phyloP scores from a whole-genome alignment of 306 rosid species.

The Lagenaria siceraria region DNA sequence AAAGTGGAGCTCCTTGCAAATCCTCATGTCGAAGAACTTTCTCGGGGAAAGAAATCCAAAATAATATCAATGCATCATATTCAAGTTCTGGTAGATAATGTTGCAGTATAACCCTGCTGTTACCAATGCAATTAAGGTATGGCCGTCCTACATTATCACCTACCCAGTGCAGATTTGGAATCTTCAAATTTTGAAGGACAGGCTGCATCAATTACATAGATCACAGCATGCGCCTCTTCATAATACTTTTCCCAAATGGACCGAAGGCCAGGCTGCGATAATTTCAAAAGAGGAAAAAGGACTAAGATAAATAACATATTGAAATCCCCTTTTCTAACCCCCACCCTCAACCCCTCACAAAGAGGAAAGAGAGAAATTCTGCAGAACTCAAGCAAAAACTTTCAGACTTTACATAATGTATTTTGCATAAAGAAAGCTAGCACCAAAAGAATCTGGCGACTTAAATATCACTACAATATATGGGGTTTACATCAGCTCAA shows the following conservation, averaged over 20 bases:
- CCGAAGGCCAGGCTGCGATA: slow-evolving; percentile 83
- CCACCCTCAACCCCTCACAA: not conserved
- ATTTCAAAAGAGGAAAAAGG: not conserved
- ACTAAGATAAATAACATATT: not conserved
- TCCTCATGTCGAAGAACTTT: slow-evolving; percentile 94
- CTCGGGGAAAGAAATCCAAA: slow-evolving; percentile 41
- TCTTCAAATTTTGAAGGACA: slow-evolving; percentile 85
- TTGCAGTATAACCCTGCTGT: not conserved
- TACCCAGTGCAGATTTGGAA: slow-evolving; percentile 92
- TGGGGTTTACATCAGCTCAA: not conserved
- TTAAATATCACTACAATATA: not conserved
- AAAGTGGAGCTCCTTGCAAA: slow-evolving; percentile 92
- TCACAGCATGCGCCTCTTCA: slow-evolving; percentile 95
- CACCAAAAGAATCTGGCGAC: not conserved
- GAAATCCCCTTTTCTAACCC: not conserved
- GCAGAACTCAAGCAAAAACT: not conserved
- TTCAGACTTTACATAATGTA: not conserved
- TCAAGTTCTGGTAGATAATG: not conserved
- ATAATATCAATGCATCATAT: slow-evolving; percentile 15
- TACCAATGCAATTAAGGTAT: not conserved
- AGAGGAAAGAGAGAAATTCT: not conserved
- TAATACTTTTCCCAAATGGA: slow-evolving; percentile 98
- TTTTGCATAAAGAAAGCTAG: not conserved
- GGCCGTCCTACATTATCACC: slow-evolving; percentile 20
- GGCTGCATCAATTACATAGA: slow-evolving; percentile 83